Percentiles rank a stretch among this genome's conserved stretches.
These are phyloP conservation scores for Scheffersomyces parashehatae DNA, from an alignment of 1,139 yeast genomes.

Conservation along the genomic window DNA sequence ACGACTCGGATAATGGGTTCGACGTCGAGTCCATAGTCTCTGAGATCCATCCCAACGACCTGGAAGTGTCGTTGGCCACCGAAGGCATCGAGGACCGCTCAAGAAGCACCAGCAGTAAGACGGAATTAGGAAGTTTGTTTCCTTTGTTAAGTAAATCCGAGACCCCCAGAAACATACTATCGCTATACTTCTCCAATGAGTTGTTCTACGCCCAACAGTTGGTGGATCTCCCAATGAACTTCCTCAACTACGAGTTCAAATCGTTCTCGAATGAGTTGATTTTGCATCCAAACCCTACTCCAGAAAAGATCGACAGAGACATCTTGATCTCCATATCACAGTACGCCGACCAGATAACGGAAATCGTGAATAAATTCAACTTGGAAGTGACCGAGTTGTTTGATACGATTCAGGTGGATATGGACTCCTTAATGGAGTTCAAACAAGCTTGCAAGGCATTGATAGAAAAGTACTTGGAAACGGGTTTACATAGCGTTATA, in stretches of 20 bases:
- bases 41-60: no score
- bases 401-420: neutral
- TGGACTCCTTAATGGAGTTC: conserved; percentile 6
- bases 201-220: conserved; percentile 16
- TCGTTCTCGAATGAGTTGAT: conserved; percentile 4
- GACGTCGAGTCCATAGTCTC: no score
- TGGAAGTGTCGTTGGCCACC: no score
- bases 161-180: conserved; percentile 6
- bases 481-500: conserved; percentile 11
- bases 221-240: conserved; percentile 12
- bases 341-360: conserved; percentile 4
- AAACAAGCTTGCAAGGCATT: conserved; percentile 9
- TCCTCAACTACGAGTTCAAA: conserved; percentile 11
- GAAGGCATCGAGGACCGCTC: no score
- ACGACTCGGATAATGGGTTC: no score
- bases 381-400: conserved; percentile 1
- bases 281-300: no score
- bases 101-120: no score
- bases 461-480: conserved; percentile 13
- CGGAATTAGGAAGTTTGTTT: no score
- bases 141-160: neutral
- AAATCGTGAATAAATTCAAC: conserved; percentile 12
- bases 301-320: no score
- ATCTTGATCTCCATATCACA: no score
- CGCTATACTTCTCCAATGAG: conserved; percentile 16